Percentiles rank a stretch among this genome's conserved stretches.
Evolutionary conservation across 371 early-diverging fungal genomes (phyloP).

Genomic region (Mycotypha africana): DNA sequence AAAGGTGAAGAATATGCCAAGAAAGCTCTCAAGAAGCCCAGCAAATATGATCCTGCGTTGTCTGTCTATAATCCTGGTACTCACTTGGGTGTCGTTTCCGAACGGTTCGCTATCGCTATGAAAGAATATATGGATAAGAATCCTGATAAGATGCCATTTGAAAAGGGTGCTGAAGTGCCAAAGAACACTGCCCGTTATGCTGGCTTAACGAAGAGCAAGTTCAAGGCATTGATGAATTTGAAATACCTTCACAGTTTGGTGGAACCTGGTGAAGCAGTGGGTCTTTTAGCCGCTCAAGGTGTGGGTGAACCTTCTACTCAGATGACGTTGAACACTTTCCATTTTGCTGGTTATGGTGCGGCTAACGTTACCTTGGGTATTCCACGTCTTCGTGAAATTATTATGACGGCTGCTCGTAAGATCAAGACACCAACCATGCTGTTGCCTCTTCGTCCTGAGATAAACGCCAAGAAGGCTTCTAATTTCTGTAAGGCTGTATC

Average conservation of each 20-base stretch:
- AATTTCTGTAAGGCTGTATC: conserved; percentile 61
- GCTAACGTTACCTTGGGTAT: conserved; percentile 99
- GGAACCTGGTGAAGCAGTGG: conserved; percentile 99
- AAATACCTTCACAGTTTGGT: conserved; percentile 92
- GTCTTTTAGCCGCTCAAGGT: conserved; percentile 97
- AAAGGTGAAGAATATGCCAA: conserved; percentile 74
- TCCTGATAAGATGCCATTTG: conserved; percentile 55
- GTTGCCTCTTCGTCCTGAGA: conserved; percentile 68
- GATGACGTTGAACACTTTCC: conserved; percentile 99
- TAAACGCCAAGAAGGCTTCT: conserved; percentile 52
- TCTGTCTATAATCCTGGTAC: conserved; percentile 78
- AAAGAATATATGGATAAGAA: conserved; percentile 68
- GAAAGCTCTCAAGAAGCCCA: conserved; percentile 74
- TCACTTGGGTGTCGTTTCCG: conserved; percentile 88
- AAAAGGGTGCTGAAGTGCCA: conserved; percentile 37
- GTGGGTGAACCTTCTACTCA: conserved; percentile 99
- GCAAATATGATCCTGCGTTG: conserved; percentile 75
- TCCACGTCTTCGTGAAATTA: conserved; percentile 99
- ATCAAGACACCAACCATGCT: conserved; percentile 97
- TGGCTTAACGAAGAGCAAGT: conserved; percentile 59
- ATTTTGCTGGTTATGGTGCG: conserved; percentile 99
- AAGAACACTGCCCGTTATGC: conserved; percentile 55
- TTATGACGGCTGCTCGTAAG: conserved; percentile 96
- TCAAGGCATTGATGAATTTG: conserved; percentile 88
- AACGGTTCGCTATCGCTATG: conserved; percentile 71